Base-by-base conservation (phyloP, 306 rosid species). In the Inga leiocalycina region DNA sequence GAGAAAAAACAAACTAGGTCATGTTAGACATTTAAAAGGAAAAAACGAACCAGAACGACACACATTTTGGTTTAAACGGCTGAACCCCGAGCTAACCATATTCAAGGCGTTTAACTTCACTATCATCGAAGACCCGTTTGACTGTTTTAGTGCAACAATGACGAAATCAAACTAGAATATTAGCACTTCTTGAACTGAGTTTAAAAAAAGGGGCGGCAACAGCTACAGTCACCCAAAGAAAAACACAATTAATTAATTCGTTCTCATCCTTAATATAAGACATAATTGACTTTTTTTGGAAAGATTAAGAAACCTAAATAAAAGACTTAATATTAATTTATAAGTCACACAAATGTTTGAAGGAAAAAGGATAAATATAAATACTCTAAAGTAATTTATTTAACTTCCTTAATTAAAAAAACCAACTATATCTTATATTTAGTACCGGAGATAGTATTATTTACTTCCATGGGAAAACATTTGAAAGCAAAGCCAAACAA, bases 401-500 rank as follows among this genome's bases (percentile, higher is more conserved):
- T 27, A 27, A 27, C 30, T 27, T 27, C 30, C 30, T 27, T 27
- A 27, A 27, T 27, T 27, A 27, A 27, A 27, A 27, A 27, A 27
- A 1, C 30, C 30, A 27, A 27, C 30, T 27, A 27, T 27, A 0
- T 0, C 30, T 27, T 27, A 27, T 27, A 27, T 27, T 27, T 27
- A 27, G 1, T 27, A 27, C 1, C 1, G 30, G 1, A 27, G 30
- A 1, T 27, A 27, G 30, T 27, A 57, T 13, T 70, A 54, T 44
- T 32, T 74, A 54, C 37, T 68, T 16, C 46, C 27, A 72, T 73
- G 61, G 74, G 81, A 87, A 51, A 71, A 80, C 71, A 66, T 80
- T 77, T 56, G 49, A 78, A 81, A 64, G 62, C 80, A 77, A 62
- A 76, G 69, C 49, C 12, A 88, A 79, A 75, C 86, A 82, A 69